Evolutionary conservation across 257 asterid genomes (phyloP).

Genomic region (Salvia hispanica): DNA sequence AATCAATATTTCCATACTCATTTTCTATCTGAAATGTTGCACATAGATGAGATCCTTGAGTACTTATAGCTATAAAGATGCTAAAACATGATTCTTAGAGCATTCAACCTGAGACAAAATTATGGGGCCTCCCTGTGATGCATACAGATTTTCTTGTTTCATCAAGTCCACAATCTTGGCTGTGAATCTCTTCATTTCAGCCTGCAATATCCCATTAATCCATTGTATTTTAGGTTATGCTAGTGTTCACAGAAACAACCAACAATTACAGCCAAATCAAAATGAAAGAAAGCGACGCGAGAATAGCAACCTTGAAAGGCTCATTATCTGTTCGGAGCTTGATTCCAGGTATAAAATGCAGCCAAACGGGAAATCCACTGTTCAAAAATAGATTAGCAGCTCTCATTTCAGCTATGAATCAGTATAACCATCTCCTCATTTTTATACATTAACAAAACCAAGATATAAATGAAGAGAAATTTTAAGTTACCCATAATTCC

Average conservation of each 20-base stretch:
- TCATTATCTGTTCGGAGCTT: constrained; percentile 74
- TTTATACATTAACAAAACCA: neutral
- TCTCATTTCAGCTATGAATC: constrained; percentile 3
- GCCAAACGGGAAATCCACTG: constrained; percentile 97
- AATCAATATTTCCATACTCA: constrained; percentile 78
- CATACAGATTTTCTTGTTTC: constrained; percentile 79
- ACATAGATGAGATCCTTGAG: neutral
- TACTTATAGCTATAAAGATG: neutral
- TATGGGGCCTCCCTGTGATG: constrained; percentile 93
- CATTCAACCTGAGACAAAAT: constrained; percentile 77
- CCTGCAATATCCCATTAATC: constrained; percentile 42
- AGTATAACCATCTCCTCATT: neutral
- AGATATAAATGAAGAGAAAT: neutral
- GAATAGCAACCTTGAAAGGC: constrained; percentile 65
- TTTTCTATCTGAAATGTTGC: constrained; percentile 67
- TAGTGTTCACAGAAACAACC: neutral
- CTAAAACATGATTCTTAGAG: neutral
- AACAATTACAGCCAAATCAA: neutral
- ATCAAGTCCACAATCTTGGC: constrained; percentile 81
- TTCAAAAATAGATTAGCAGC: constrained; percentile 14
- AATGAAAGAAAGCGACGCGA: neutral
- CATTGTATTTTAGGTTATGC: neutral
- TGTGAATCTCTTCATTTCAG: constrained; percentile 88
- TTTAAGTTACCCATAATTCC: constrained; percentile 77
- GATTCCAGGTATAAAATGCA: constrained; percentile 84